Percentiles rank a stretch among this genome's conserved stretches.
Evolutionary conservation across 202 grass and related monocot species (phyloP).

Genomic region (Brachypodium distachyon): DNA sequence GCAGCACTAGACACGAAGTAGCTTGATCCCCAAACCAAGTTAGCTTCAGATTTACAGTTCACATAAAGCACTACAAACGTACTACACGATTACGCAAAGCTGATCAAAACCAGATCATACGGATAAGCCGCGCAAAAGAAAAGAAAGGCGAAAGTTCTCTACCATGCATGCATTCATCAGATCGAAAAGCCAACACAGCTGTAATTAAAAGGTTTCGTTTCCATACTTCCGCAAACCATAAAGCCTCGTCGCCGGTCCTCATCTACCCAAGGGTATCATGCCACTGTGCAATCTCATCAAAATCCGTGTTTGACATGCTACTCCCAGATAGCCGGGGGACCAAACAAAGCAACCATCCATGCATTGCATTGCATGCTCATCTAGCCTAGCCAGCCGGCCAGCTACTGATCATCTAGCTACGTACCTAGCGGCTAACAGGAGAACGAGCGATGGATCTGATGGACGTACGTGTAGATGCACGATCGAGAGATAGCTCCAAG

Average conservation of each 20-base stretch:
- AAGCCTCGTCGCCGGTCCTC: constrained; percentile 15
- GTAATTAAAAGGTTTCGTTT: background rate
- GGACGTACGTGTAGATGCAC: background rate
- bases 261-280: constrained; percentile 29
- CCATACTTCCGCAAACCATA: constrained; percentile 25
- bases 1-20: background rate
- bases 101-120: background rate
- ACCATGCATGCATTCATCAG: constrained; percentile 8
- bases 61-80: background rate
- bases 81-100: background rate
- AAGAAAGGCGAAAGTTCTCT: background rate
- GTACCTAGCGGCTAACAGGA: background rate
- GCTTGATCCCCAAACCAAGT: background rate
- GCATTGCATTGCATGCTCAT: background rate
- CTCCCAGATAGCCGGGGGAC: constrained; percentile 42
- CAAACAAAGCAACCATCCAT: constrained; percentile 19
- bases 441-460: background rate
- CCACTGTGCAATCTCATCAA: constrained; percentile 34
- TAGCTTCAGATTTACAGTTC: background rate
- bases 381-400: background rate
- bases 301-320: constrained; percentile 54
- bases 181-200: background rate
- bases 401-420: constrained; percentile 24
- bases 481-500: constrained; percentile 2
- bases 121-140: background rate